These are phyloP conservation scores for Vicia sativa DNA, from an alignment of 306 rosid species.

Conservation along the genomic window DNA sequence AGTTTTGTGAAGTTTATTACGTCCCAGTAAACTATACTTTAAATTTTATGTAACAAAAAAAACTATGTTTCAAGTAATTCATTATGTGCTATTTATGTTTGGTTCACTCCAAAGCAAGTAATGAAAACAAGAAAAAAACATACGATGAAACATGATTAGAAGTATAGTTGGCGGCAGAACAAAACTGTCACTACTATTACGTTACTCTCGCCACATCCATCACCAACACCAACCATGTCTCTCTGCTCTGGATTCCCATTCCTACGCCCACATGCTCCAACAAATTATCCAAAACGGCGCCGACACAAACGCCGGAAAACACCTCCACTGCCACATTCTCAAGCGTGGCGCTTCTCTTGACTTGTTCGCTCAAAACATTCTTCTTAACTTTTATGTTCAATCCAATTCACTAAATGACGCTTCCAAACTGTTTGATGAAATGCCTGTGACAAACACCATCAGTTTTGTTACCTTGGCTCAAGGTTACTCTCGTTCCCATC, in stretches of 20 bases:
- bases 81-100: neutral
- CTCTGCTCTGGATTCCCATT: neutral
- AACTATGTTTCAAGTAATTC: too few species aligned
- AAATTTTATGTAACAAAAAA: too few species aligned
- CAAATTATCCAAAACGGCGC: conserved; percentile 7
- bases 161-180: neutral
- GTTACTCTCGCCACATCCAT: neutral
- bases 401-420: neutral
- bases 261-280: conserved; percentile 8
- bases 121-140: neutral
- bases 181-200: neutral
- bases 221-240: conserved; percentile 19
- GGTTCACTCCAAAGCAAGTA: conserved; percentile 1
- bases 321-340: conserved; percentile 17
- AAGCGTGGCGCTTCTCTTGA: conserved; percentile 6
- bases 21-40: too few species aligned
- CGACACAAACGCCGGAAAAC: neutral
- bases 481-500: neutral
- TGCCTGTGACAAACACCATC: neutral
- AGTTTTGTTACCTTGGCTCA: conserved; percentile 7
- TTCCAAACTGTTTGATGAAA: conserved; percentile 20
- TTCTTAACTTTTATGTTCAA: conserved; percentile 18
- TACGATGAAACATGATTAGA: neutral
- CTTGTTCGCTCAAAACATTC: conserved; percentile 22
- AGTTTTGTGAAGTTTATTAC: too few species aligned